These are phyloP conservation scores for Podospora appendiculata DNA, from an alignment of 495 filamentous ascomycete genomes.

Conservation along the genomic window DNA sequence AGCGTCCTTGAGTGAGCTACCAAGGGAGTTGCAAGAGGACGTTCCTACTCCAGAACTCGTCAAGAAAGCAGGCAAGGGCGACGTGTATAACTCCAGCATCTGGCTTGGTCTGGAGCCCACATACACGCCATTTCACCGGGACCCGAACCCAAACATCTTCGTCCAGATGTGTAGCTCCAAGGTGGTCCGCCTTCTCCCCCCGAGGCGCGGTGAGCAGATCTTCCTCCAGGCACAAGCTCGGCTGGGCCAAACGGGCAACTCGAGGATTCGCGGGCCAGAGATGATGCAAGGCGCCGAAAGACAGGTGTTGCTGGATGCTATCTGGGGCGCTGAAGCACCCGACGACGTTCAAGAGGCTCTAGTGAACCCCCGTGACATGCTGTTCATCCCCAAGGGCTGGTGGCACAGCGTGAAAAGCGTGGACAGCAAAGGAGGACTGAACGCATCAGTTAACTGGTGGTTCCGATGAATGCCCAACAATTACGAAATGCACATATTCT, in stretches of 20 bases:
- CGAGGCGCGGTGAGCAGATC: constrained; percentile 53
- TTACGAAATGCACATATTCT: too few relatives aligned
- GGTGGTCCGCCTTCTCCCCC: constrained; percentile 59
- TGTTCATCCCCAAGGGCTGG: constrained; percentile 91
- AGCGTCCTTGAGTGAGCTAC: constrained; percentile 58
- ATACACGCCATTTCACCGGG: constrained; percentile 80
- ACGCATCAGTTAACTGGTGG: constrained; percentile 83
- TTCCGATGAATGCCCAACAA: constrained; percentile 40
- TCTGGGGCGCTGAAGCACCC: constrained; percentile 53
- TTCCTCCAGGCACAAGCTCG: constrained; percentile 36
- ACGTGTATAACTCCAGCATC: constrained; percentile 77
- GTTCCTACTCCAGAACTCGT: constrained; percentile 64
- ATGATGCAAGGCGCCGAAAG: constrained; percentile 84
- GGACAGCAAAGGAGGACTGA: constrained; percentile 16
- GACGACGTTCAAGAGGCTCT: constrained; percentile 35
- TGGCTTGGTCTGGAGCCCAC: constrained; percentile 87
- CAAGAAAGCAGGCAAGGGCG: constrained; percentile 49
- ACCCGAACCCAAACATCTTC: constrained; percentile 93
- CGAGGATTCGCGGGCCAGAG: constrained; percentile 67
- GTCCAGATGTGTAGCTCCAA: constrained; percentile 75
- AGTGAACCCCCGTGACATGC: constrained; percentile 58
- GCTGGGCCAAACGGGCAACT: constrained; percentile 39
- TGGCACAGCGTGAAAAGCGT: constrained; percentile 89
- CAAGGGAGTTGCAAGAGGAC: constrained; percentile 51
- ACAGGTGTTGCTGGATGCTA: constrained; percentile 51